Conservation (phyloP, 1,139 yeast species). For the Eremothecium gossypii region DNA sequence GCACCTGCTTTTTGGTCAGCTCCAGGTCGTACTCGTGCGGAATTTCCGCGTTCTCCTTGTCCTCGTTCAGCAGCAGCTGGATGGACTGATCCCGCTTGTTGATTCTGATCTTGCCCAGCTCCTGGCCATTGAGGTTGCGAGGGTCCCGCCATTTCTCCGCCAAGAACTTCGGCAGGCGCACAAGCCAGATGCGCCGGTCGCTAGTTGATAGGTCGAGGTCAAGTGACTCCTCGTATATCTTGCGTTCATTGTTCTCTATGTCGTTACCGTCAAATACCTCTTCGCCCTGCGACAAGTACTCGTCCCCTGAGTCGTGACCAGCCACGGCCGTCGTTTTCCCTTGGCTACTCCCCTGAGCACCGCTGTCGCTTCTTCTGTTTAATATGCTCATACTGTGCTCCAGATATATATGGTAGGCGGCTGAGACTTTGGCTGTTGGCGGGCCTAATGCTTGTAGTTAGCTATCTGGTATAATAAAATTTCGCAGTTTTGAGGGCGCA, state of each 20-base stretch:
- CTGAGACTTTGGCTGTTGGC: too few relatives aligned
- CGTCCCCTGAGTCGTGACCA: constrained; percentile 28
- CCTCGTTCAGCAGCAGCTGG: constrained; percentile 46
- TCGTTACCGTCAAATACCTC: constrained; percentile 37
- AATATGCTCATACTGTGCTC: not conserved
- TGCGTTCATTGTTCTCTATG: constrained; percentile 30
- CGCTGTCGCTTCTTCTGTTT: not conserved
- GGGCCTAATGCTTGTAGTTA: too few relatives aligned
- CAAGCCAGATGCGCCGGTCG: constrained; percentile 78
- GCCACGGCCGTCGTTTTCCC: not conserved
- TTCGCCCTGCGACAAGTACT: constrained; percentile 32
- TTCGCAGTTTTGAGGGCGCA: too few relatives aligned
- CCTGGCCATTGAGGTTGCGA: constrained; percentile 56
- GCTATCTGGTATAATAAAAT: too few relatives aligned
- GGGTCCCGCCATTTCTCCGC: constrained; percentile 74
- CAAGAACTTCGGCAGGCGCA: constrained; percentile 77
- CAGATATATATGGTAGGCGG: not conserved
- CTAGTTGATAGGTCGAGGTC: constrained; percentile 50
- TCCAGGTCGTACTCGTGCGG: constrained; percentile 82
- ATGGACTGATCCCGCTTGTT: constrained; percentile 44
- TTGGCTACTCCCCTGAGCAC: not conserved
- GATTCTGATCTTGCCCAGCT: constrained; percentile 74
- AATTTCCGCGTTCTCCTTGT: constrained; percentile 38
- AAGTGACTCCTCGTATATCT: constrained; percentile 44
- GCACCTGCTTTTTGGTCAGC: constrained; percentile 67